A percentile compares a stretch with the other conserved stretches of the same genome.
Conservation (phyloP, 2,329 filamentous ascomycete genomes). For the Cordyceps farinosa region DNA sequence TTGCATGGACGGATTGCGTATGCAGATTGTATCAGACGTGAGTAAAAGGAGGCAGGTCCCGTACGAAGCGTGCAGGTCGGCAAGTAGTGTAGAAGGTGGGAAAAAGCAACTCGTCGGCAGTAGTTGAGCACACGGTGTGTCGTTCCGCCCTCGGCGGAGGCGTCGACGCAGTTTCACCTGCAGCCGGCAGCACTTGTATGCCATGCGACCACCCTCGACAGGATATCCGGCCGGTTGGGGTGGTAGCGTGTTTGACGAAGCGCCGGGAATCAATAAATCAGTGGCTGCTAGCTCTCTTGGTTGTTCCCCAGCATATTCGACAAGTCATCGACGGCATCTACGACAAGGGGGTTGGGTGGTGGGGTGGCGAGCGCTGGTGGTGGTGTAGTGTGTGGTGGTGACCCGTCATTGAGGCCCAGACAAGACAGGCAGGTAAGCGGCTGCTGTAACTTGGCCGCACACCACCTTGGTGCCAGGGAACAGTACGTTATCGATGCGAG, state of each 20-base stretch:
- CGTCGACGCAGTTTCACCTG: slow-evolving; percentile 5
- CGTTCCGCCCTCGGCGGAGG: not conserved
- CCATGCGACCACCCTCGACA: not conserved
- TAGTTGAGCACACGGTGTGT: not conserved
- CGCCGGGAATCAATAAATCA: slow-evolving; percentile 2
- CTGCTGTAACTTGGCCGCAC: slow-evolving; percentile 9
- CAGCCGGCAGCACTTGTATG: not conserved
- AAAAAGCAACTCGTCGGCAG: not conserved
- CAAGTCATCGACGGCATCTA: not conserved
- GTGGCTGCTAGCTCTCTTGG: not conserved
- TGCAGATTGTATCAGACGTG: not conserved
- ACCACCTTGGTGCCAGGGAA: not conserved
- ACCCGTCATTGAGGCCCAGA: slow-evolving; percentile 1
- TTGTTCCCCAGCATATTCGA: slow-evolving; percentile 5
- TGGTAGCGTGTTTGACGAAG: slow-evolving; percentile 13
- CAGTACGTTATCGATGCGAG: not conserved
- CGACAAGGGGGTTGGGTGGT: not conserved
- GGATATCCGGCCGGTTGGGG: not conserved
- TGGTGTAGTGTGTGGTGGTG: not conserved
- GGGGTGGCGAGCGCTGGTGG: not conserved
- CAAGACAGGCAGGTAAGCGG: not conserved
- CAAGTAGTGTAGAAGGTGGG: not conserved
- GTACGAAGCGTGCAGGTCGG: not conserved
- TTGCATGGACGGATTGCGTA: slow-evolving; percentile 9
- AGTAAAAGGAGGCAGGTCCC: not conserved